Conservation (phyloP, 1,284 basidiomycete genomes). For the Leccinum cinnamomeum region DNA sequence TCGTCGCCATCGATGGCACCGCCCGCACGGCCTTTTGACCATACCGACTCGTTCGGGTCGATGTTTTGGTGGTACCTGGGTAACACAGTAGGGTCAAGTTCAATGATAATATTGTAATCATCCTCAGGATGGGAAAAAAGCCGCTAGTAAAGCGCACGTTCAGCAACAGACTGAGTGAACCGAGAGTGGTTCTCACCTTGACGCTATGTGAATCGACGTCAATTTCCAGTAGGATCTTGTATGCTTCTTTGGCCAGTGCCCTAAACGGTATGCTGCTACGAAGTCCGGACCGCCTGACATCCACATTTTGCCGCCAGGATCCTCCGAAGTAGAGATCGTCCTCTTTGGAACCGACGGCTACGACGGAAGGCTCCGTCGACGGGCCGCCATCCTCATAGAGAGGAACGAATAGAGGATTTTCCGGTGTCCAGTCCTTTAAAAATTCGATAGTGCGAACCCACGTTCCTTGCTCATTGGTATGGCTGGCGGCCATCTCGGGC, state of each 20-base stretch:
- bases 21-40: conserved; percentile 45
- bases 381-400: conserved; percentile 47
- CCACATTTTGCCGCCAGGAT: conserved; percentile 77
- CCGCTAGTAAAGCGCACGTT: conserved; percentile 43
- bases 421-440: conserved; percentile 85
- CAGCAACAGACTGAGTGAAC: conserved; percentile 2
- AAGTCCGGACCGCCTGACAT: conserved; percentile 62
- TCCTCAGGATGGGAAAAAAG: conserved; percentile 83
- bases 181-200: conserved; percentile 43
- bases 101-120: conserved; percentile 87
- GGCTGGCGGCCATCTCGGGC: conserved; percentile 22
- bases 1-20: conserved; percentile 47
- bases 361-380: conserved; percentile 15
- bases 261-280: conserved; percentile 70
- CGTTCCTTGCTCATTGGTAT: conserved; percentile 71
- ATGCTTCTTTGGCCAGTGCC: conserved; percentile 73
- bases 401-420: conserved; percentile 61
- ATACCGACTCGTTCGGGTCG: conserved; percentile 45
- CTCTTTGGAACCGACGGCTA: conserved; percentile 35
- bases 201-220: conserved; percentile 42
- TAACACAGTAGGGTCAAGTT: conserved; percentile 64
- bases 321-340: conserved; percentile 81
- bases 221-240: conserved; percentile 34
- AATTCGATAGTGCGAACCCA: conserved; percentile 81
- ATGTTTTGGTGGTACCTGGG: conserved; percentile 76